Evolutionary conservation across 176 grass and related monocot species (phyloP).

Genomic region (maize (Zea mays)): Zm-B73-REFERENCE-NAM-5.0 NC_050096.1:25491501-25492000

Average conservation of each 20-base stretch:
- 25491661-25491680: not conserved
- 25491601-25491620: not conserved
- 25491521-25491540: not conserved
- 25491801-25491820: constrained; percentile 93
- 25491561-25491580: not conserved
- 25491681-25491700: not conserved
- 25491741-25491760: not conserved
- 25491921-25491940: constrained; percentile 98
- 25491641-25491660: not conserved
- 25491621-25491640: not conserved
- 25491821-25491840: constrained; percentile 99
- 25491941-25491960: constrained; percentile 94
- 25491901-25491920: constrained; percentile 85
- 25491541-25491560: not conserved
- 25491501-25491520: not conserved
- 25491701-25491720: not conserved
- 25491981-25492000: constrained; percentile 94
- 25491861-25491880: constrained; percentile 92
- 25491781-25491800: constrained; percentile 96
- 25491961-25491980: constrained; percentile 93
- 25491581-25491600: not conserved
- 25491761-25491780: constrained; percentile 93
- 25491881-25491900: constrained; percentile 98
- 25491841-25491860: constrained; percentile 92
- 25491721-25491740: not conserved